Base-by-base conservation (phyloP, 805 yeast species). In the Wickerhamomyces subpelliculosus region DNA sequence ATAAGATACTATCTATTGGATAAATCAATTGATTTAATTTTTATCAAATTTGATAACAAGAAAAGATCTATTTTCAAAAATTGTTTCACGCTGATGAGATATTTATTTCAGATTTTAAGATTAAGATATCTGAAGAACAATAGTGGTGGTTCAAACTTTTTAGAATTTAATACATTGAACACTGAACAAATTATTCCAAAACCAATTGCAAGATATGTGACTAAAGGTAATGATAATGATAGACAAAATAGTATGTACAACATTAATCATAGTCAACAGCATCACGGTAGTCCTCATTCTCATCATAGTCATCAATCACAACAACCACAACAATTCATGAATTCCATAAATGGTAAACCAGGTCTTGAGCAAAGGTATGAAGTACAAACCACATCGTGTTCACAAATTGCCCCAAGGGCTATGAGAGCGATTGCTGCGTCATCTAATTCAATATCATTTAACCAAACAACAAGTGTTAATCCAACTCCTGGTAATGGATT, bases 401-500 rank as follows among this genome's bases (percentile, higher is more conserved):
- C 61, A 2, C 60, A 55, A 41, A 52, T 57, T 27, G 60, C 61
- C 1, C 61, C 62, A 41, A 45, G 61, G 37, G 51, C 60, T 21
- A 53, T 54, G 49, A 45, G 57, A 30, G 54, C 59, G 2, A 39
- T 49, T 18, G 50, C 53, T 20, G 55, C 50, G 16, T 48, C 30
- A 38, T 46, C 37, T n/a, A 25, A 25, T 33, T 5, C 9, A n/a
- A 25, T 25, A 9, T 25, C 27, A 25, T 25, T 25, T n/a, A 25
- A 25, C 12, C n/a, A 25, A 11, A 27, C 4, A 13, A 6, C 29
- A 8, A 8, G 8, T 12, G 12, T 5, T 16, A 27, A 16, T 27
- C 4, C 29, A 14, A 27, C 8, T 4, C 6, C 11, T 29, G 19
- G n/a, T n/a, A n/a, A n/a, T n/a, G n/a, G n/a, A n/a, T n/a, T 29